Percentiles rank a stretch among this genome's conserved stretches.
Evolutionary conservation across 495 filamentous ascomycete genomes (phyloP).

Genomic region (Schizothecium vesticola): DNA sequence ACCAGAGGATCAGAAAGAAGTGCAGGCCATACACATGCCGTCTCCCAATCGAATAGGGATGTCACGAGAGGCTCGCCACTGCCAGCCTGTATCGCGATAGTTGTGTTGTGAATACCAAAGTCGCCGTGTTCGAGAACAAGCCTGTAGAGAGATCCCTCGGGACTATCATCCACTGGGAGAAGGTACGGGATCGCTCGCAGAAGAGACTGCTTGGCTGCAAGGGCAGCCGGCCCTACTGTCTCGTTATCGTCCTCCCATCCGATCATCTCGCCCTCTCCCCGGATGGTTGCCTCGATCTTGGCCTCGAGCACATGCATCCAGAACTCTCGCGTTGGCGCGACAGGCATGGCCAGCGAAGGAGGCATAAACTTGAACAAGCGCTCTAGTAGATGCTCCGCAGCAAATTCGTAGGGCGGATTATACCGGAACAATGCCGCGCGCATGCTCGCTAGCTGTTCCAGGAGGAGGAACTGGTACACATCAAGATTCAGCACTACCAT

Average conservation of each 20-base stretch:
- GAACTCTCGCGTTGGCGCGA: constrained; percentile 35
- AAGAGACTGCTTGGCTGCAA: constrained; percentile 30
- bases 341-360: constrained; percentile 26
- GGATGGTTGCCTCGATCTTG: constrained; percentile 37
- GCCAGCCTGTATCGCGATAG: constrained; percentile 23
- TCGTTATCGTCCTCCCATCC: constrained; percentile 31
- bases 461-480: too few species aligned
- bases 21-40: constrained; percentile 30
- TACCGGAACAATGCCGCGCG: constrained; percentile 34
- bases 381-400: constrained; percentile 19
- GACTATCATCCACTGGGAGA: constrained; percentile 19
- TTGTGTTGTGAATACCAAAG: constrained; percentile 36
- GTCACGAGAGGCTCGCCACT: constrained; percentile 24
- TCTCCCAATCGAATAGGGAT: constrained; percentile 34
- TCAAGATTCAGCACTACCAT: too few species aligned
- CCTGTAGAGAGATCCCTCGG: constrained; percentile 22
- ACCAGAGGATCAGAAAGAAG: constrained; percentile 33
- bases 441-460: constrained; percentile 27
- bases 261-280: constrained; percentile 32
- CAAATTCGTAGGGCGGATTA: constrained; percentile 20
- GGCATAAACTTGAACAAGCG: constrained; percentile 31
- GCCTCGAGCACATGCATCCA: constrained; percentile 29
- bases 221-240: constrained; percentile 29
- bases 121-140: constrained; percentile 36
- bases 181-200: constrained; percentile 30